Evolutionary conservation across 1,284 basidiomycete species (phyloP).

Genomic region (Exsudoporus floridanus): DNA sequence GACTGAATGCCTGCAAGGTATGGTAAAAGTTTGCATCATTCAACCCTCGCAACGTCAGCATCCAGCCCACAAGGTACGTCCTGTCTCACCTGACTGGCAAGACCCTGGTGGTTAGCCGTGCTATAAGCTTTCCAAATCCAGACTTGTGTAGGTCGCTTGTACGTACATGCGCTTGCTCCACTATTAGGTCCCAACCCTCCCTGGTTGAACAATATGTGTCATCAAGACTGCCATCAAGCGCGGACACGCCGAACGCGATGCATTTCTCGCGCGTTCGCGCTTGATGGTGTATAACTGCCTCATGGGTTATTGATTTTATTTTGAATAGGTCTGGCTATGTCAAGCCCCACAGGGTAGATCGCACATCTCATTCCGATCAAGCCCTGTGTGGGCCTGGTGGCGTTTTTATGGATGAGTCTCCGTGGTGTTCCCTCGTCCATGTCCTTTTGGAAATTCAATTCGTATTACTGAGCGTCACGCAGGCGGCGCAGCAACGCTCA

Average conservation of each 20-base stretch:
- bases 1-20: slow-evolving; percentile 7
- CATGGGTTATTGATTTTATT: slow-evolving; percentile 15
- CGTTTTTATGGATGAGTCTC: slow-evolving; percentile 16
- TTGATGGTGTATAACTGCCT: slow-evolving; percentile 17
- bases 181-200: slow-evolving; percentile 20
- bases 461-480: slow-evolving; percentile 13
- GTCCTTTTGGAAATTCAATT: slow-evolving; percentile 27
- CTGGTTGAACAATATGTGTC: slow-evolving; percentile 15
- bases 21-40: background rate
- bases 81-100: slow-evolving; percentile 8
- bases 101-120: slow-evolving; percentile 14
- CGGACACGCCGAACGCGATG: slow-evolving; percentile 7
- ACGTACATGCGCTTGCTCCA: slow-evolving; percentile 28
- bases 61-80: slow-evolving; percentile 1
- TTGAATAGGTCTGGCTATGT: slow-evolving; percentile 2
- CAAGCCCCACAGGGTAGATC: slow-evolving; percentile 17
- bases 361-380: slow-evolving; percentile 28
- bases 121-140: slow-evolving; percentile 21
- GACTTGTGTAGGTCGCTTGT: slow-evolving; percentile 11
- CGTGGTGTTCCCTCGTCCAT: slow-evolving; percentile 28
- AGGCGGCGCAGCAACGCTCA: slow-evolving; percentile 23
- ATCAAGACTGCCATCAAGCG: slow-evolving; percentile 18
- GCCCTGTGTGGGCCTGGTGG: slow-evolving; percentile 20
- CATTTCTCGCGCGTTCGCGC: slow-evolving; percentile 12
- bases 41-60: background rate